Conservation (phyloP, 768 basidiomycete genomes). For the Trametes meyenii region DNA sequence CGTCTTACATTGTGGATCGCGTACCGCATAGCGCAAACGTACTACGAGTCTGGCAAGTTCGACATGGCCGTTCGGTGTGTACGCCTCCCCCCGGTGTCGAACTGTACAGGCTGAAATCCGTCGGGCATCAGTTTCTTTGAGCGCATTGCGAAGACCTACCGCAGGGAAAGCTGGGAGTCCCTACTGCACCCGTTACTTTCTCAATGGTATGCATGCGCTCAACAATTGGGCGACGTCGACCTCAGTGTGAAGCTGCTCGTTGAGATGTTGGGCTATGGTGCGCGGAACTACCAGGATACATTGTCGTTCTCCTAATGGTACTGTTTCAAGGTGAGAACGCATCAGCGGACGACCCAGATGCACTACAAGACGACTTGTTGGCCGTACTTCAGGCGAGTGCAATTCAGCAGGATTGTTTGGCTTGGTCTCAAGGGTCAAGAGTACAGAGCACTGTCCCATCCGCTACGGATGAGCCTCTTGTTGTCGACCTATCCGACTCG, state of each 20-base stretch:
- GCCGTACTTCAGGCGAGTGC: slow-evolving; percentile 66
- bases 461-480: slow-evolving; percentile 53
- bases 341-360: slow-evolving; percentile 48
- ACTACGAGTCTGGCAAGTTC: slow-evolving; percentile 77
- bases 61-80: slow-evolving; percentile 85
- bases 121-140: slow-evolving; percentile 75
- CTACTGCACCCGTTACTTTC: slow-evolving; percentile 75
- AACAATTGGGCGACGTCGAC: slow-evolving; percentile 75
- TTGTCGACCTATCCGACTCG: slow-evolving; percentile 65
- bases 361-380: slow-evolving; percentile 71
- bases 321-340: slow-evolving; percentile 35
- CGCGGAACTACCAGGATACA: slow-evolving; percentile 23
- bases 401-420: not conserved
- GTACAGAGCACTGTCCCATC: slow-evolving; percentile 72
- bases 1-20: slow-evolving; percentile 91
- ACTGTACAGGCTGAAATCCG: not conserved
- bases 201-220: slow-evolving; percentile 84
- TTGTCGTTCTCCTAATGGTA: not conserved
- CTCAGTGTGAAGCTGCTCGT: slow-evolving; percentile 74
- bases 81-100: not conserved
- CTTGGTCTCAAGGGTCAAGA: not conserved
- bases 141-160: slow-evolving; percentile 86
- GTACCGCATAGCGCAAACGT: slow-evolving; percentile 85
- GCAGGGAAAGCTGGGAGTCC: slow-evolving; percentile 78
- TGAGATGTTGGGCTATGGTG: slow-evolving; percentile 83